Evolutionary conservation across 2,329 filamentous ascomycete species (phyloP).

Genomic region (Aspergillus latus): DNA sequence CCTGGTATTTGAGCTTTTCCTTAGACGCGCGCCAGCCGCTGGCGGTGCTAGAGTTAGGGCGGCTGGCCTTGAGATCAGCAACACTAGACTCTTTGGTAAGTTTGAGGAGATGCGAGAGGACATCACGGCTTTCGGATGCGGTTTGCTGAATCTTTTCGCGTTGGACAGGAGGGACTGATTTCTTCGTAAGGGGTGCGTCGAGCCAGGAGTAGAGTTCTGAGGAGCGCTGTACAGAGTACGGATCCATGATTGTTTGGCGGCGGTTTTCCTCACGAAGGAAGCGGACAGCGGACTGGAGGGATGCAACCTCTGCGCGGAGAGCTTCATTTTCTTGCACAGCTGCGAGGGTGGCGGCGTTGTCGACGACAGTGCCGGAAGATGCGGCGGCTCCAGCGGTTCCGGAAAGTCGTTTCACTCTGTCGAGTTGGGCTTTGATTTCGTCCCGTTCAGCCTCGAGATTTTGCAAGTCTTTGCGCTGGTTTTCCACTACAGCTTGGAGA

Average conservation of each 20-base stretch:
- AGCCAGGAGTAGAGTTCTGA: slow-evolving; percentile 46
- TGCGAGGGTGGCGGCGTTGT: slow-evolving; percentile 40
- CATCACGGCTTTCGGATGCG: slow-evolving; percentile 43
- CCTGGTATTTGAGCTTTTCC: slow-evolving; percentile 44
- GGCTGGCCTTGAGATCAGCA: slow-evolving; percentile 40
- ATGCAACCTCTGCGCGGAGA: slow-evolving; percentile 44
- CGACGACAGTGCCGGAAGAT: slow-evolving; percentile 38
- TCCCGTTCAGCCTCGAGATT: slow-evolving; percentile 41
- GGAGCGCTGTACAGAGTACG: slow-evolving; percentile 43
- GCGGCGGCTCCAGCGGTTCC: slow-evolving; percentile 39
- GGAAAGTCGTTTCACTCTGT: slow-evolving; percentile 44
- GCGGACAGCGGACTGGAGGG: slow-evolving; percentile 48
- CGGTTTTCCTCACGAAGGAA: slow-evolving; percentile 48
- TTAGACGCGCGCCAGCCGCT: slow-evolving; percentile 44
- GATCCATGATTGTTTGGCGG: slow-evolving; percentile 41
- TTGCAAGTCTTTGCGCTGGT: slow-evolving; percentile 40
- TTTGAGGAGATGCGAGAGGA: slow-evolving; percentile 44
- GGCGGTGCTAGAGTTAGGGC: slow-evolving; percentile 19
- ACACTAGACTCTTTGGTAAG: slow-evolving; percentile 44
- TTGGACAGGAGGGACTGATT: slow-evolving; percentile 22
- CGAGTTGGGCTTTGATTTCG: slow-evolving; percentile 43
- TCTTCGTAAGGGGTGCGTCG: slow-evolving; percentile 39
- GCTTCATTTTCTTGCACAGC: slow-evolving; percentile 46
- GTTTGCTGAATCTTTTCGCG: slow-evolving; percentile 37
- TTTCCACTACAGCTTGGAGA: slow-evolving; percentile 34